These are phyloP conservation scores for Hirsutella thompsonii DNA, from an alignment of 2,329 filamentous ascomycete species.

Conservation along the genomic window DNA sequence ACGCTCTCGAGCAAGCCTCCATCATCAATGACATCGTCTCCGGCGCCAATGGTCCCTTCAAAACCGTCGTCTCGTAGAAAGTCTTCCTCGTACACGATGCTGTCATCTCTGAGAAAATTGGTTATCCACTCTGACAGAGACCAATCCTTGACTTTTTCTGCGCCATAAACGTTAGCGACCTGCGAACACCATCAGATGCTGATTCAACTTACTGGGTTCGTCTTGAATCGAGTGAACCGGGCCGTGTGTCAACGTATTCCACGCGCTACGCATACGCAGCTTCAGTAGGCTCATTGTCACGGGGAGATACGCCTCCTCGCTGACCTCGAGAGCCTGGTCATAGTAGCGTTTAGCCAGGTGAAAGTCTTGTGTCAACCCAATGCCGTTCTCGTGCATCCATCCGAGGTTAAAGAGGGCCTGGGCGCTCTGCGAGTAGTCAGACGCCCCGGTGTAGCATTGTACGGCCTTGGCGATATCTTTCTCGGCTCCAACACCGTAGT, in stretches of 20 bases:
- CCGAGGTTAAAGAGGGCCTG: constrained; percentile 95
- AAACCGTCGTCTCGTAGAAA: constrained; percentile 38
- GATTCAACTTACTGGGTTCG: constrained; percentile 65
- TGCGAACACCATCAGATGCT: no score
- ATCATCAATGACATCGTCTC: constrained; percentile 53
- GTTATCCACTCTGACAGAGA: constrained; percentile 76
- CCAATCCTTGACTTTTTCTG: constrained; percentile 59
- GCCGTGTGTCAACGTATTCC: constrained; percentile 90
- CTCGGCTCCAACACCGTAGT: constrained; percentile 63
- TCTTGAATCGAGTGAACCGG: constrained; percentile 84
- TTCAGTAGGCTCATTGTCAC: constrained; percentile 83
- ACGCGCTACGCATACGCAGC: constrained; percentile 72
- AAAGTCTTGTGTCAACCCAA: constrained; percentile 88
- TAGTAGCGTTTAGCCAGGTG: constrained; percentile 96
- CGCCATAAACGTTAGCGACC: no score
- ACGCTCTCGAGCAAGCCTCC: constrained; percentile 76
- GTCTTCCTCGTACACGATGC: constrained; percentile 50
- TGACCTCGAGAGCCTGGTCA: constrained; percentile 82
- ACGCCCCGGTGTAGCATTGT: constrained; percentile 82
- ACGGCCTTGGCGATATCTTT: constrained; percentile 74
- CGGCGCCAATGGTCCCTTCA: constrained; percentile 42
- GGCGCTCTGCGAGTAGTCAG: constrained; percentile 81
- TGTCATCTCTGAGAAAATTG: constrained; percentile 66
- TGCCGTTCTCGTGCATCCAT: constrained; percentile 98
- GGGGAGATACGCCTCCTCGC: constrained; percentile 84